phyloP scores from a whole-genome alignment of 2,329 filamentous ascomycete genomes.

The Biscogniauxia mediterranea region DNA sequence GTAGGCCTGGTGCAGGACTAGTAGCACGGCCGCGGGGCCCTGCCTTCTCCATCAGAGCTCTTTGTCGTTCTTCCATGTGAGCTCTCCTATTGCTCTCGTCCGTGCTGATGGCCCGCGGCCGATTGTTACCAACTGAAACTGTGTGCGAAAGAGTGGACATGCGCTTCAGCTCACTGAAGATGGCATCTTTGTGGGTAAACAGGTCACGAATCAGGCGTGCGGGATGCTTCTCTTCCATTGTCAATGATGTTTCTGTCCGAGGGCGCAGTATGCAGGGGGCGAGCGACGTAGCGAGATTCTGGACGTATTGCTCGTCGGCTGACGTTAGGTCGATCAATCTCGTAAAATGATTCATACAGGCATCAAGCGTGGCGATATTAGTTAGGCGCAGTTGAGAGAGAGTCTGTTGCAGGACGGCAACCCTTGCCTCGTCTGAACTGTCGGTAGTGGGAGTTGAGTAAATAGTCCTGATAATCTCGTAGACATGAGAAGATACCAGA shows the following conservation, averaged over 20 bases:
- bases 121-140: constrained; percentile 54
- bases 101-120: constrained; percentile 85
- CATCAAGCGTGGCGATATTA: constrained; percentile 98
- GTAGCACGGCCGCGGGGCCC: constrained; percentile 66
- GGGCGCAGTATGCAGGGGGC: constrained; percentile 87
- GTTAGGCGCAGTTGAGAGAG: constrained; percentile 91
- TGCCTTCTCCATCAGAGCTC: constrained; percentile 70
- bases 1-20: constrained; percentile 65
- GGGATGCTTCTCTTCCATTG: constrained; percentile 91
- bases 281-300: constrained; percentile 69
- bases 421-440: constrained; percentile 71
- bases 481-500: constrained; percentile 96
- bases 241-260: constrained; percentile 81
- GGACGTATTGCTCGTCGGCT: constrained; percentile 82
- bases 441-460: constrained; percentile 82
- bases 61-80: constrained; percentile 89
- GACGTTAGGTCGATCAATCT: constrained; percentile 95
- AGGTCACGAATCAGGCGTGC: constrained; percentile 89
- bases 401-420: constrained; percentile 92
- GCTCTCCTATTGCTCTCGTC: constrained; percentile 94
- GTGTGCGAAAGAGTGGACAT: constrained; percentile 69
- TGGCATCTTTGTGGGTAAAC: constrained; percentile 89
- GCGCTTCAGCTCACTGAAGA: constrained; percentile 95
- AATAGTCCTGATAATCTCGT: constrained; percentile 97
- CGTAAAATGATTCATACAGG: constrained; percentile 97